phyloP scores from a whole-genome alignment of 164 flowering plant species.

The Malania oleifera region DNA sequence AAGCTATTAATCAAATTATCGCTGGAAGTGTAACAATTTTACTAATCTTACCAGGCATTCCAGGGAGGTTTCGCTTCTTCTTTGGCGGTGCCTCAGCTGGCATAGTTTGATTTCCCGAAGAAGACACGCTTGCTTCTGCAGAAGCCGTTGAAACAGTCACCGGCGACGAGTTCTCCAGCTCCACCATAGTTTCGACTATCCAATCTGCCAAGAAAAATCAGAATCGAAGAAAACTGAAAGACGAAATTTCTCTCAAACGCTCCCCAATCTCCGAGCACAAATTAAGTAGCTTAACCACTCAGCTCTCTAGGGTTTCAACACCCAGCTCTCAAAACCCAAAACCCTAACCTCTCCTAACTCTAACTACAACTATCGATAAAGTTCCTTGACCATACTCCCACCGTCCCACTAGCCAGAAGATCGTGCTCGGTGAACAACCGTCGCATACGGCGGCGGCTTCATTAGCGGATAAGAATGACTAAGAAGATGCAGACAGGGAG shows the following conservation, averaged over 20 bases:
- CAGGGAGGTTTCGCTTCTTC: constrained; percentile 75
- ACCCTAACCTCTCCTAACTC: background rate
- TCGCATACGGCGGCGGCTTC: constrained; percentile 22
- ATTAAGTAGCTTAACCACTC: no score
- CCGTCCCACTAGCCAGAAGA: constrained; percentile 5
- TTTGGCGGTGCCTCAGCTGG: constrained; percentile 23
- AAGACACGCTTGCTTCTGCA: constrained; percentile 39
- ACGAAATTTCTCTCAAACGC: background rate
- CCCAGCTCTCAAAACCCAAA: constrained; percentile 4
- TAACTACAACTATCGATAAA: background rate
- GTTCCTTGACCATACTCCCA: no score
- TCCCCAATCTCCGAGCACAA: background rate
- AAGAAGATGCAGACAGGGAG: constrained; percentile 15
- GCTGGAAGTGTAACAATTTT: no score
- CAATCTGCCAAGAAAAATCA: background rate
- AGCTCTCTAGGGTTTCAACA: background rate
- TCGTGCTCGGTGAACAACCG: constrained; percentile 5
- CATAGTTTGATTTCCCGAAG: constrained; percentile 28
- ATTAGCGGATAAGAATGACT: constrained; percentile 1
- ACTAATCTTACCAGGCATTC: constrained; percentile 62
- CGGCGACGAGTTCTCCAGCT: constrained; percentile 34
- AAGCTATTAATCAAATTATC: no score
- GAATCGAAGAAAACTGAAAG: background rate
- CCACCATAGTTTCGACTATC: constrained; percentile 11
- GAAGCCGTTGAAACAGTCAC: constrained; percentile 45